Conservation (phyloP, 208 protist species). For the Crithidia sp. region DNA sequence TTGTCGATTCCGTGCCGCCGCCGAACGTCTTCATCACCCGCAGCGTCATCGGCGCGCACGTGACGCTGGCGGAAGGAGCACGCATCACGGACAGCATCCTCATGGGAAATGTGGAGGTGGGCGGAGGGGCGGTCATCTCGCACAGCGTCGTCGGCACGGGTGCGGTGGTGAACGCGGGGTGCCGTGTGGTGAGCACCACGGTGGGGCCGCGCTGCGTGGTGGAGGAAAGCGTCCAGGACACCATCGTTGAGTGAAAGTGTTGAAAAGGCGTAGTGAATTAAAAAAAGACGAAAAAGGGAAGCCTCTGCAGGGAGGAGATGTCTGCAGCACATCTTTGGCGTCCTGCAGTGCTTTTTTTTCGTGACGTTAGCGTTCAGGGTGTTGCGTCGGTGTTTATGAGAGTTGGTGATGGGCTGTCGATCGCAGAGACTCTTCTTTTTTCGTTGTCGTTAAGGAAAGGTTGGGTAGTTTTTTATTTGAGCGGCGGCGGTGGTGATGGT, state of each 20-base stretch:
- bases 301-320: too few species aligned
- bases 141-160: constrained; percentile 66
- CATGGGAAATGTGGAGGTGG: constrained; percentile 74
- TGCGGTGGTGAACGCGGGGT: constrained; percentile 52
- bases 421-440: too few species aligned
- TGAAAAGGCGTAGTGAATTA: not conserved
- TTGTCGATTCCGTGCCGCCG: constrained; percentile 56
- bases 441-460: too few species aligned
- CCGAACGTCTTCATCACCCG: constrained; percentile 65
- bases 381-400: too few species aligned
- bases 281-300: not conserved
- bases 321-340: too few species aligned
- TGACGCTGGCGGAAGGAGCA: constrained; percentile 59
- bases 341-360: too few species aligned
- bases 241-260: constrained; percentile 35
- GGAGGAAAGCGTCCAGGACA: constrained; percentile 53
- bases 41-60: constrained; percentile 82
- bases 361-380: too few species aligned
- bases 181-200: constrained; percentile 47
- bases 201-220: constrained; percentile 68
- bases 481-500: too few species aligned
- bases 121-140: constrained; percentile 48
- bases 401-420: too few species aligned
- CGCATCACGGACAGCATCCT: constrained; percentile 79
- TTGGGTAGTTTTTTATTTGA: too few species aligned